Conservation (phyloP, 2,329 filamentous ascomycete species). For the Claviceps fusiformis region DNA sequence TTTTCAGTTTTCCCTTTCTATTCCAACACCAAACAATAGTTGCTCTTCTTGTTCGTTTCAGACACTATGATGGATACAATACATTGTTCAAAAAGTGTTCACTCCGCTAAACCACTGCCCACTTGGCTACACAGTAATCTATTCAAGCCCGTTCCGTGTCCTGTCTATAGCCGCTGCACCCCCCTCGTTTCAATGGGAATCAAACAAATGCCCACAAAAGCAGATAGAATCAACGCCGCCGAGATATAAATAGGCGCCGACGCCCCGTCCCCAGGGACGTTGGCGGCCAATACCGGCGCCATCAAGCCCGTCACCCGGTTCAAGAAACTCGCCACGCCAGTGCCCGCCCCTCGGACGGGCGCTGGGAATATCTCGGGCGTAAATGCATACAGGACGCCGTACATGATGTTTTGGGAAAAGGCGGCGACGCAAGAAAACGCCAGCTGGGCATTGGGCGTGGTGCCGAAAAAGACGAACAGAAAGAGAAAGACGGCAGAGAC, state of each 20-base stretch:
- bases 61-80: background rate
- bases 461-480: constrained; percentile 48
- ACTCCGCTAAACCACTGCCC: background rate
- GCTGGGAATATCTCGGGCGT: constrained; percentile 67
- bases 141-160: too few relatives aligned
- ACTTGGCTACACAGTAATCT: too few relatives aligned
- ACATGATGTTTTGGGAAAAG: constrained; percentile 65
- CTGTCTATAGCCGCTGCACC: constrained; percentile 35
- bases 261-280: constrained; percentile 41
- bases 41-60: background rate
- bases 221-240: constrained; percentile 40
- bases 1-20: background rate
- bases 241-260: constrained; percentile 45
- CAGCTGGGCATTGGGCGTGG: constrained; percentile 43
- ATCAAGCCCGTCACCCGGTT: constrained; percentile 55
- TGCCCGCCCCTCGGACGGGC: constrained; percentile 57
- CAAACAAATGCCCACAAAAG: constrained; percentile 45
- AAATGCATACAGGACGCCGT: constrained; percentile 63
- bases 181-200: constrained; percentile 52
- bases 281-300: constrained; percentile 55
- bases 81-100: background rate
- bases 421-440: constrained; percentile 54
- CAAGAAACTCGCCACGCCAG: constrained; percentile 57
- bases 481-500: constrained; percentile 57
- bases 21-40: background rate